These are phyloP conservation scores for Sclerotinia glacialis DNA, from an alignment of 2,329 filamentous ascomycete genomes.

Conservation along the genomic window DNA sequence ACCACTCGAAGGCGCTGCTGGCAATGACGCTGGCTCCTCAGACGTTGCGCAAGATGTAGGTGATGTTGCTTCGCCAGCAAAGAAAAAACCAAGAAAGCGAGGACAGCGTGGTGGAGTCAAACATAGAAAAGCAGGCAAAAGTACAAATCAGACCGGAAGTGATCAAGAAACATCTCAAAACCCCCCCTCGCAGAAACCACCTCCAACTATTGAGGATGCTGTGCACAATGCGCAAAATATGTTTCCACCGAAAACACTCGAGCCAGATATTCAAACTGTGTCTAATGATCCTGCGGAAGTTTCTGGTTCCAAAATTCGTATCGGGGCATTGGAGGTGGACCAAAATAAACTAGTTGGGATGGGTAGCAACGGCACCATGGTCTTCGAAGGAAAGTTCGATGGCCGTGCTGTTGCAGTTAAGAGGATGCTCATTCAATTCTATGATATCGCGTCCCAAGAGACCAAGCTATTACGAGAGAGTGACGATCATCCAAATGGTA, in stretches of 20 bases:
- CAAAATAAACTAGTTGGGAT: slow-evolving; percentile 64
- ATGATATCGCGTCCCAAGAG: slow-evolving; percentile 91
- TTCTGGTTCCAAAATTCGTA: slow-evolving; percentile 56
- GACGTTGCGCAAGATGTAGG: slow-evolving; percentile 8
- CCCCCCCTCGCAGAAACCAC: slow-evolving; percentile 28
- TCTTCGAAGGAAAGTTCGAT: slow-evolving; percentile 93
- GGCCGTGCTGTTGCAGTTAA: slow-evolving; percentile 93
- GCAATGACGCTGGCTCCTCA: slow-evolving; percentile 7
- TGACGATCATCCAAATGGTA: slow-evolving; percentile 87
- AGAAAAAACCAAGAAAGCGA: slow-evolving; percentile 58
- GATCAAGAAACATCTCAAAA: slow-evolving; percentile 22
- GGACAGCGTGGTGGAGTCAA: slow-evolving; percentile 70
- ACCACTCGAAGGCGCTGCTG: not conserved
- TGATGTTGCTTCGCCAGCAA: slow-evolving; percentile 39
- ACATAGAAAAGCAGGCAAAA: slow-evolving; percentile 51
- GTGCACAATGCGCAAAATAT: slow-evolving; percentile 59
- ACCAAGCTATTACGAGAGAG: slow-evolving; percentile 87
- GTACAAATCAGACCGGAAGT: slow-evolving; percentile 50
- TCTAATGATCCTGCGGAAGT: slow-evolving; percentile 58
- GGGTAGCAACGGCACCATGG: slow-evolving; percentile 94
- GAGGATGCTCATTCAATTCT: slow-evolving; percentile 93
- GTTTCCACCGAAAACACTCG: slow-evolving; percentile 51
- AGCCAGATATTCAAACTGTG: slow-evolving; percentile 61
- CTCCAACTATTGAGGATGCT: slow-evolving; percentile 55
- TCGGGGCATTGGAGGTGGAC: slow-evolving; percentile 63